Evolutionary conservation across 1,284 basidiomycete species (phyloP).

Genomic region (Volvariella volvacea): DNA sequence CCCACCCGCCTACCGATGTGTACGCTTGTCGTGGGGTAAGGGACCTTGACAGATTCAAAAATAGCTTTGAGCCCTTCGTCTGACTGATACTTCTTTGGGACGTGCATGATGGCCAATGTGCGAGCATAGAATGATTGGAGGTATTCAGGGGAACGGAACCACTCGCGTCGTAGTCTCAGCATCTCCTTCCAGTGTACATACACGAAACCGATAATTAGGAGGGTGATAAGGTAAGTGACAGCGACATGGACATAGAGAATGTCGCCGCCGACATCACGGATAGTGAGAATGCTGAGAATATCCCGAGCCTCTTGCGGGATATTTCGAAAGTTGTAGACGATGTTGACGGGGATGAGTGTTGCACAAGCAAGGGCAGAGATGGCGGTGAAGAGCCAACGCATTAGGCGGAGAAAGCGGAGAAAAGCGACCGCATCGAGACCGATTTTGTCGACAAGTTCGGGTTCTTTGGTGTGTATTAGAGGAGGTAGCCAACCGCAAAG

Average conservation of each 20-base stretch:
- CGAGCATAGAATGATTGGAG: conserved; percentile 71
- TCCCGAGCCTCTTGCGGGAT: conserved; percentile 47
- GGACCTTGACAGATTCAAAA: conserved; percentile 68
- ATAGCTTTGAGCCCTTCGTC: conserved; percentile 71
- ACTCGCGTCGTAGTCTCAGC: conserved; percentile 57
- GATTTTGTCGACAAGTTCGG: conserved; percentile 83
- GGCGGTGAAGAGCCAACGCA: conserved; percentile 70
- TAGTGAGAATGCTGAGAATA: conserved; percentile 70
- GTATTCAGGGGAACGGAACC: conserved; percentile 78
- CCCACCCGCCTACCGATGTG: conserved; percentile 78
- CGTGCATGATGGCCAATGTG: conserved; percentile 69
- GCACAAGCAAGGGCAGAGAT: conserved; percentile 66
- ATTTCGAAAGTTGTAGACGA: conserved; percentile 56
- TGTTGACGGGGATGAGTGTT: conserved; percentile 78
- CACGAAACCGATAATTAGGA: conserved; percentile 57
- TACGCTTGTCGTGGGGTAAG: conserved; percentile 80
- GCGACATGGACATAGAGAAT: conserved; percentile 73
- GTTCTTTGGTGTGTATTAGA: conserved; percentile 78
- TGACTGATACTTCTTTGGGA: conserved; percentile 69
- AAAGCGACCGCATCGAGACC: conserved; percentile 93
- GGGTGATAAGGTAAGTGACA: conserved; percentile 67
- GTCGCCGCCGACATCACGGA: conserved; percentile 64
- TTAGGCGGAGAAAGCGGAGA: conserved; percentile 86
- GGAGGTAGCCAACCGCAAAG: conserved; percentile 88
- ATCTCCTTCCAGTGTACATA: conserved; percentile 74